Evolutionary conservation across 163 green algal genomes (phyloP).

Genomic region (Coccomyxa subellipsoidea): DNA sequence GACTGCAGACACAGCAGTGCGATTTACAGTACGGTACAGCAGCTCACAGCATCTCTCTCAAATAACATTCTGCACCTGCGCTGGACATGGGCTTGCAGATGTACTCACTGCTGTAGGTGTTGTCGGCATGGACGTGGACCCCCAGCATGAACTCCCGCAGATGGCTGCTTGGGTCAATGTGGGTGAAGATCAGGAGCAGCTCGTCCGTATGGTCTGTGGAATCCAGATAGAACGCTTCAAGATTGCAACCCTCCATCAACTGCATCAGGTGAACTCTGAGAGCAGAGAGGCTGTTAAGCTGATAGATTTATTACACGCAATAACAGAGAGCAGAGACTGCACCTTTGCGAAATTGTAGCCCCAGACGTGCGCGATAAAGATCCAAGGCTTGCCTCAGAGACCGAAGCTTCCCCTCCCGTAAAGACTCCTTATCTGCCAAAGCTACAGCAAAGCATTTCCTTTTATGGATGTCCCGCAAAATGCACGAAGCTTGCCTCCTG

Average conservation of each 20-base stretch:
- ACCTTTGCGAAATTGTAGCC: neutral
- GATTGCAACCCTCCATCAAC: too few species aligned
- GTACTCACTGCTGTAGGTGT: neutral
- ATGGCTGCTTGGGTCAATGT: neutral
- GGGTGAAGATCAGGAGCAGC: conserved; percentile 5
- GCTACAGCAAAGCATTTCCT: neutral
- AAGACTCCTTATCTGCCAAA: conserved; percentile 3
- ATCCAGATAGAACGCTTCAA: too few species aligned
- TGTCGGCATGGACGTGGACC: neutral
- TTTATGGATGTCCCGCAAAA: neutral
- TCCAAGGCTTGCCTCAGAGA: neutral
- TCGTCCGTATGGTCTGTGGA: neutral
- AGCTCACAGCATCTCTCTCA: neutral
- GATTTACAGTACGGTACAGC: neutral
- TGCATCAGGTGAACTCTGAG: too few species aligned
- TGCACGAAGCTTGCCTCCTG: neutral
- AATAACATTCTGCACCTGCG: too few species aligned
- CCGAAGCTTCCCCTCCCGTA: conserved; percentile 4
- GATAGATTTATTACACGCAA: too few species aligned
- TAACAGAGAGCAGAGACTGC: neutral
- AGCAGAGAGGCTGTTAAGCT: too few species aligned
- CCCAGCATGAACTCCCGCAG: neutral
- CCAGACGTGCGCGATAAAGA: neutral
- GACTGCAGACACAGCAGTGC: neutral
- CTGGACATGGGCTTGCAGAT: neutral